These are phyloP conservation scores for Tylopilus rubrobrunneus DNA, from an alignment of 768 basidiomycete genomes.

Conservation along the genomic window DNA sequence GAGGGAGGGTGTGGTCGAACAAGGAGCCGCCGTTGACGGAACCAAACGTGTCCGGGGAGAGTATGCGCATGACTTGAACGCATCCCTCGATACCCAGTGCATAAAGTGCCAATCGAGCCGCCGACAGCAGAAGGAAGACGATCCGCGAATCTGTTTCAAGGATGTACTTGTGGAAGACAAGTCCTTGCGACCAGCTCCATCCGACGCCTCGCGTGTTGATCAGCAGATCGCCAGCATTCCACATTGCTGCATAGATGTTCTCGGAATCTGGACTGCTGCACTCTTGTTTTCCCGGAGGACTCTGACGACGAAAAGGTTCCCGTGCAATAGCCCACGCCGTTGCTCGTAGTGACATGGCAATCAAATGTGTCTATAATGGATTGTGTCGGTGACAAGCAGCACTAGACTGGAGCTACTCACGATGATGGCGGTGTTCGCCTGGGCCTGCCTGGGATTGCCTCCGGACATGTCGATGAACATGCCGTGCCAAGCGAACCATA, in stretches of 20 bases:
- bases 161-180: conserved; percentile 11
- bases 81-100: conserved; percentile 8
- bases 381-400: background rate
- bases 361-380: conserved; percentile 13
- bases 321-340: conserved; percentile 15
- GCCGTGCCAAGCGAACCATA: conserved; percentile 43
- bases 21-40: conserved; percentile 33
- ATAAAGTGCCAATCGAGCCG: background rate
- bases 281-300: background rate
- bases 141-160: conserved; percentile 14
- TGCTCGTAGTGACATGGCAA: conserved; percentile 10
- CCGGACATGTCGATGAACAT: conserved; percentile 22
- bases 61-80: conserved; percentile 12
- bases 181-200: conserved; percentile 22
- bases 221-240: conserved; percentile 27
- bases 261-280: background rate
- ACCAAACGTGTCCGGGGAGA: conserved; percentile 39
- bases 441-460: conserved; percentile 11
- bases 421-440: conserved; percentile 10
- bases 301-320: conserved; percentile 12
- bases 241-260: conserved; percentile 9
- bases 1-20: conserved; percentile 32
- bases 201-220: conserved; percentile 21
- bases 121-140: conserved; percentile 14
- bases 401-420: conserved; percentile 10